Percentiles rank a stretch among this genome's conserved stretches.
phyloP scores from a whole-genome alignment of 352 stramenopile species.

The Blastocystis sp. region DNA sequence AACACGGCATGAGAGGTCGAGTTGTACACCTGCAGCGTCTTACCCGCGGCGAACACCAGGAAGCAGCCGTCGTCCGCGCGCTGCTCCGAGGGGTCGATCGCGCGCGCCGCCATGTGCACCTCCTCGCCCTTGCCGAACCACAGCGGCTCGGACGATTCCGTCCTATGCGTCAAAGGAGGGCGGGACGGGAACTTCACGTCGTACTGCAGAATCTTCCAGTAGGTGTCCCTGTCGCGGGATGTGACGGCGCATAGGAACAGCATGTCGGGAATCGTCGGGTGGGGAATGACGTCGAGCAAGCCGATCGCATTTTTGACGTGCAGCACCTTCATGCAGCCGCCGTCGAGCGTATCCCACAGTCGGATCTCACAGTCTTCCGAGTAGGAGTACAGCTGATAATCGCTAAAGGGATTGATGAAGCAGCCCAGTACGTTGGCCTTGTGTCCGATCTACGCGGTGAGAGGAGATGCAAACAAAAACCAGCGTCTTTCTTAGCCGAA shows the following conservation, averaged over 20 bases:
- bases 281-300: not conserved
- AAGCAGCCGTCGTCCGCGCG: conserved; percentile 4
- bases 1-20: not conserved
- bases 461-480: not conserved
- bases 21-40: conserved; percentile 1
- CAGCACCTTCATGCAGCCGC: conserved; percentile 32
- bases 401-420: conserved; percentile 30
- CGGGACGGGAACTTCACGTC: not conserved
- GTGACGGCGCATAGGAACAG: not conserved
- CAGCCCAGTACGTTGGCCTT: not conserved
- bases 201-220: conserved; percentile 2
- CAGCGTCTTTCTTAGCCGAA: conserved; percentile 23
- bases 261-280: conserved; percentile 5
- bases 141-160: not conserved
- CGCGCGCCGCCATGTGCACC: not conserved
- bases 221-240: not conserved
- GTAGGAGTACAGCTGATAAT: conserved; percentile 54
- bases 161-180: not conserved
- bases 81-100: conserved; percentile 8
- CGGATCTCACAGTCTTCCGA: conserved; percentile 37
- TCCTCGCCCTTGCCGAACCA: not conserved
- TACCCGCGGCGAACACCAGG: not conserved
- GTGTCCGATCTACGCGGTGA: conserved; percentile 25
- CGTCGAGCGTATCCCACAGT: conserved; percentile 56
- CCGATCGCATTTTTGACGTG: not conserved